A percentile compares a stretch with the other conserved stretches of the same genome.
phyloP scores from a whole-genome alignment of 1,139 yeast genomes.

The Meyerozyma carpophila region DNA sequence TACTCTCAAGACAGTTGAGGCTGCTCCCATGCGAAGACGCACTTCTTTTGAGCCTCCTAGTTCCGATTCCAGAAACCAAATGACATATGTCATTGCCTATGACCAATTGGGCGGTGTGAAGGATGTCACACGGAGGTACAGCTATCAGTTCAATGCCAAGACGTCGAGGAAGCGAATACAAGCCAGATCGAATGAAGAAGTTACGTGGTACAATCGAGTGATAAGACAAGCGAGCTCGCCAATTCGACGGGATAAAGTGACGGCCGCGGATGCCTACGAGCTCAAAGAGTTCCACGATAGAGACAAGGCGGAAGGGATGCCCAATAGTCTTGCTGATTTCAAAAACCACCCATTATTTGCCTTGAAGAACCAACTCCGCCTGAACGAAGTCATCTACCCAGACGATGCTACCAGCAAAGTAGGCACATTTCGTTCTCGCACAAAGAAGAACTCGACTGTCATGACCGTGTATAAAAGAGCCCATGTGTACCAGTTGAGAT shows the following conservation, averaged over 20 bases:
- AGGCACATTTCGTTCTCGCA: conserved; percentile 56
- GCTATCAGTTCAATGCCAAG: conserved; percentile 65
- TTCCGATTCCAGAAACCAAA: conserved; percentile 51
- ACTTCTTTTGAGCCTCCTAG: conserved; percentile 76
- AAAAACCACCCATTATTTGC: conserved; percentile 86
- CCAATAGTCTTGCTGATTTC: conserved; percentile 76
- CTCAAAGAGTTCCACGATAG: conserved; percentile 62
- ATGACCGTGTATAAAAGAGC: conserved; percentile 62
- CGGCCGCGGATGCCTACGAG: conserved; percentile 62
- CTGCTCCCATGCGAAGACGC: conserved; percentile 49
- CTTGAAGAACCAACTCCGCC: conserved; percentile 65
- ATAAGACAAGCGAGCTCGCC: conserved; percentile 25
- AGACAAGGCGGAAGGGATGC: conserved; percentile 79
- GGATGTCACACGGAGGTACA: conserved; percentile 85
- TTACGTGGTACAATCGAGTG: conserved; percentile 55
- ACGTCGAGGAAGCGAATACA: conserved; percentile 67
- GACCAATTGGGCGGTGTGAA: conserved; percentile 60
- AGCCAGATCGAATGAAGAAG: conserved; percentile 50
- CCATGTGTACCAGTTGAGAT: conserved; percentile 57
- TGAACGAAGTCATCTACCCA: conserved; percentile 68
- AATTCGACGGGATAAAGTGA: conserved; percentile 22
- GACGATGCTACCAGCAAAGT: conserved; percentile 52
- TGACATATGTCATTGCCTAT: conserved; percentile 74
- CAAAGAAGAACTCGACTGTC: conserved; percentile 26
- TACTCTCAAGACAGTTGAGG: conserved; percentile 59